Base-by-base conservation (phyloP, 140 eudicot genomes). In the Bidens hawaiensis region DNA sequence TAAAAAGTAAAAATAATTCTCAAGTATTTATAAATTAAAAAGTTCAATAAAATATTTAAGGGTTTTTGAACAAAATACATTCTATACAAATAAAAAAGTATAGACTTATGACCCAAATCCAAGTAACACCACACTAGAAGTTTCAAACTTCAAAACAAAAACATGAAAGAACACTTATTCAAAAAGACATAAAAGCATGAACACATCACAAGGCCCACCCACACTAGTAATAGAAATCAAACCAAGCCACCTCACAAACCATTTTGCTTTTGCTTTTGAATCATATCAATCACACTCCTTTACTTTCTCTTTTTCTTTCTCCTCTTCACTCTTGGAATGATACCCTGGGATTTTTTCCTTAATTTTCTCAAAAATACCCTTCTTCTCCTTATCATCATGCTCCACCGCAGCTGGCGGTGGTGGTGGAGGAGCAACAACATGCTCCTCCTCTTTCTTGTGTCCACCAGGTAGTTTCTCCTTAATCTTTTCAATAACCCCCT, bases 381-480 rank as follows among this genome's bases (percentile, higher is more conserved):
- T 83, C 38, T 83, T 83, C 59, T 78, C 84, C 59, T 78, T 78
- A 0, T 10, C 71, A 1, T 58, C 67, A 23, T 54, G 11, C 7
- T 54, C 3, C 23, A 11, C 45, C 30, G 0, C 67, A 16, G 6
- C 41, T 23, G 45, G 64, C 24, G 74, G 42, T 6, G 74, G 49
- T 0, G 60, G 25, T 0, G 81, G 64, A 1, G 81, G 64, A 49
- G 58, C 45, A 14, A 10, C 38, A 40, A 7, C 76, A 4, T 62
- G 72, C 67, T 79, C 82, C 69, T 76, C 86, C 58, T 64, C 83
- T 79, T 75, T 78, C 34, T 72, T 52, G n/a, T 75, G 73, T 14
- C 70, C 75, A 0, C 87, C 87, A 0, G 93, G 93, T 6, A 84
- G 38, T 48, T 84, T 84, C 58, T 84, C 95, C 68, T 87, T 87